phyloP scores from a whole-genome alignment of 108 stramenopile species.

The Cyclotella baltica region DNA sequence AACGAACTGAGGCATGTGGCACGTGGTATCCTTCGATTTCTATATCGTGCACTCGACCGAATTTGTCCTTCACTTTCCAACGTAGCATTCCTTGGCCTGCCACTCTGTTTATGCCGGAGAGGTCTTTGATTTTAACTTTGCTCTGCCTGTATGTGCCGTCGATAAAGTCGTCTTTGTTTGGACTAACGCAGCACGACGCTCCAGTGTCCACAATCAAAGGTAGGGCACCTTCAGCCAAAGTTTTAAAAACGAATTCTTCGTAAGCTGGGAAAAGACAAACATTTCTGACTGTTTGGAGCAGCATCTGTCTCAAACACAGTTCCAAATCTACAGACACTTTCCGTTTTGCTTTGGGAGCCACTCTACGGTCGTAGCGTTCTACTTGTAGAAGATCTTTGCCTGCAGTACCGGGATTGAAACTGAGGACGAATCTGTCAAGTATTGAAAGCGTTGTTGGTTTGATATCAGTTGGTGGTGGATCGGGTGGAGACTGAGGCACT shows the following conservation, averaged over 20 bases:
- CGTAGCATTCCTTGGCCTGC: neutral
- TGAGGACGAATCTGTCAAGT: neutral
- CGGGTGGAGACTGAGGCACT: too few species aligned
- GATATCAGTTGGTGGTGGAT: too few species aligned
- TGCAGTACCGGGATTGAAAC: neutral
- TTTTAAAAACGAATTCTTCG: too few species aligned
- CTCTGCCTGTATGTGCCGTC: neutral
- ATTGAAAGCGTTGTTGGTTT: neutral
- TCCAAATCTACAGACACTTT: too few species aligned
- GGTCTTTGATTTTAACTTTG: constrained; percentile 1
- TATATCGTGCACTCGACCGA: neutral
- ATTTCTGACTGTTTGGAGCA: too few species aligned
- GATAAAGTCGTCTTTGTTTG: constrained; percentile 2
- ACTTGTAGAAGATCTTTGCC: neutral
- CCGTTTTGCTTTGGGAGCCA: too few species aligned
- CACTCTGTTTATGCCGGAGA: constrained; percentile 1
- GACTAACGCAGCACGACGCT: constrained; percentile 2
- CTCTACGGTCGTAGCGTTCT: too few species aligned
- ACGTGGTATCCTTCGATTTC: constrained; percentile 1
- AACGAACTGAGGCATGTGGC: neutral
- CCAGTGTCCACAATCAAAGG: neutral
- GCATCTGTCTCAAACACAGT: too few species aligned
- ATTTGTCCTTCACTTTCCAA: neutral
- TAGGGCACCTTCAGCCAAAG: neutral
- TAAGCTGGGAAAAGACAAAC: too few species aligned